Conservation (phyloP, 257 asterid species). For the Ehretia macrophylla region DNA sequence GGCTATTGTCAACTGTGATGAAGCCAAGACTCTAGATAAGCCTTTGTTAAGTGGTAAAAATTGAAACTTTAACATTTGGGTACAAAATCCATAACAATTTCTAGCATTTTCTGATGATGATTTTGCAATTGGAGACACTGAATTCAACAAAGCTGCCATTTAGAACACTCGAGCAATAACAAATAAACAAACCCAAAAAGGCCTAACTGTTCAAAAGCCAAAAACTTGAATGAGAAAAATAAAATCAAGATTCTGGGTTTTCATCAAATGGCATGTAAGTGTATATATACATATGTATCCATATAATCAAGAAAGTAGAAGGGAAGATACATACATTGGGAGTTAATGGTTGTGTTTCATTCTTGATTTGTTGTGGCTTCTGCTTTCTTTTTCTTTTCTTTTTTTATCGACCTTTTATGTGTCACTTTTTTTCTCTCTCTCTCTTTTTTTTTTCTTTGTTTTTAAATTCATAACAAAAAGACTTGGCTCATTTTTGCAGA, state of each 20-base stretch:
- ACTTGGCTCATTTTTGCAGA: neutral
- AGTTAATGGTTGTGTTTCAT: neutral
- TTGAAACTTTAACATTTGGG: constrained; percentile 38
- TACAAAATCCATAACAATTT: constrained; percentile 29
- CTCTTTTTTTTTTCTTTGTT: neutral
- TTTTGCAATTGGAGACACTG: constrained; percentile 49
- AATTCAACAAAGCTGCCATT: constrained; percentile 59
- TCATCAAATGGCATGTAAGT: too few species aligned
- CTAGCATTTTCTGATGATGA: constrained; percentile 40
- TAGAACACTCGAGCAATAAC: constrained; percentile 3
- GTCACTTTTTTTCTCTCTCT: constrained; percentile 5
- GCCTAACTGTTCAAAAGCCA: too few species aligned
- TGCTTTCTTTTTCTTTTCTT: too few species aligned
- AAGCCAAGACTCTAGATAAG: constrained; percentile 38
- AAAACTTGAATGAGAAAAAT: too few species aligned
- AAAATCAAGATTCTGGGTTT: constrained; percentile 8
- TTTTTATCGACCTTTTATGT: neutral
- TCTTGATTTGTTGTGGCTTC: neutral
- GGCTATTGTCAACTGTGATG: constrained; percentile 35
- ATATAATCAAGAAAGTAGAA: neutral
- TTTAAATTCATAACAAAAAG: neutral
- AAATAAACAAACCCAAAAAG: neutral
- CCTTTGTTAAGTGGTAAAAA: constrained; percentile 31
- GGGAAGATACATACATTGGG: neutral
- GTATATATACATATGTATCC: too few species aligned